Conservation (phyloP, 345 rosid genomes). For the Citrus cavaleriei region DNA sequence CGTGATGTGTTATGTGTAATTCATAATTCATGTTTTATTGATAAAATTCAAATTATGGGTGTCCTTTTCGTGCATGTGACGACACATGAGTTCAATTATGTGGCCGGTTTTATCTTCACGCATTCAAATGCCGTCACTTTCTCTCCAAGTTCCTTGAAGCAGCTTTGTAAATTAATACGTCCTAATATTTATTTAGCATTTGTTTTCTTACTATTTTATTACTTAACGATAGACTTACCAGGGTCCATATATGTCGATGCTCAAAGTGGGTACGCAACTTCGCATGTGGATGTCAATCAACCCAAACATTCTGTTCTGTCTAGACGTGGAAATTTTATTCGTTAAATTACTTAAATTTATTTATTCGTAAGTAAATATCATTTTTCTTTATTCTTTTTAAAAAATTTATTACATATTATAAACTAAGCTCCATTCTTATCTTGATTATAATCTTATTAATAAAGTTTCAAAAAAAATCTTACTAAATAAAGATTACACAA, state of each 20-base stretch:
- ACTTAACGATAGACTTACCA: not conserved
- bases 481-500: too few relatives aligned
- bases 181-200: not conserved
- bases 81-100: not conserved
- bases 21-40: not conserved
- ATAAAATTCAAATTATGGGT: not conserved
- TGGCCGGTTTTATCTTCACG: not conserved
- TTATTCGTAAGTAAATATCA: too few relatives aligned
- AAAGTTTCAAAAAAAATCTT: too few relatives aligned
- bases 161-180: not conserved
- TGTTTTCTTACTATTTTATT: not conserved
- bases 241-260: not conserved
- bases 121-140: not conserved
- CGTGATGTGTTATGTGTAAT: not conserved
- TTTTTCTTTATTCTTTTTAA: too few relatives aligned
- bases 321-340: too few relatives aligned
- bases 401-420: too few relatives aligned
- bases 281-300: not conserved
- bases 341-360: too few relatives aligned
- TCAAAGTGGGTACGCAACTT: not conserved
- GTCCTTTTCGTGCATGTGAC: not conserved
- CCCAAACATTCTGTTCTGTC: not conserved
- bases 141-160: not conserved
- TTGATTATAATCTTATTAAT: too few relatives aligned
- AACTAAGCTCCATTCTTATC: too few relatives aligned